Evolutionary conservation across 129 eudicot genomes (phyloP).

Genomic region (Escallonia herrerae): DNA sequence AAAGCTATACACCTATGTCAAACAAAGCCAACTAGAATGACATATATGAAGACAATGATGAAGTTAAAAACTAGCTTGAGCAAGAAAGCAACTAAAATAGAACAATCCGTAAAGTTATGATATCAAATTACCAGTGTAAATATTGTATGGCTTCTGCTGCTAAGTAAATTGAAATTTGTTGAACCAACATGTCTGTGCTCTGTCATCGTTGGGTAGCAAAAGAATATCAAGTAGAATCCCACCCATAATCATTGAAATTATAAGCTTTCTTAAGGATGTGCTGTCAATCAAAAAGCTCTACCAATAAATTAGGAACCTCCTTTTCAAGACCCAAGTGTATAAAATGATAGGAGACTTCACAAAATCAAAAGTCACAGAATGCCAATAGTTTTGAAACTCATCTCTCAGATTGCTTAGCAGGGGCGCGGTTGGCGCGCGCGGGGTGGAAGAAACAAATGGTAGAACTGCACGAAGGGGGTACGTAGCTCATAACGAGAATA

Average conservation of each 20-base stretch:
- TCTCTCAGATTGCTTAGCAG: no score
- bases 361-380: neutral
- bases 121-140: constrained; percentile 74
- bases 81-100: constrained; percentile 1
- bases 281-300: neutral
- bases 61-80: constrained; percentile 5
- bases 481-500: no score
- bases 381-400: no score
- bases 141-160: constrained; percentile 99
- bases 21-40: neutral
- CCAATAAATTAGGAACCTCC: neutral
- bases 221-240: constrained; percentile 7
- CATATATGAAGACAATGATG: neutral
- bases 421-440: no score
- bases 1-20: neutral
- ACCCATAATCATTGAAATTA: neutral
- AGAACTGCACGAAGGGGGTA: no score
- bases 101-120: constrained; percentile 3
- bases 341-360: neutral
- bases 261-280: neutral
- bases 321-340: neutral
- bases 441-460: no score
- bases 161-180: constrained; percentile 84
- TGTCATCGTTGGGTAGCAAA: constrained; percentile 28
- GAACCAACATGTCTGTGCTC: constrained; percentile 99